phyloP scores from a whole-genome alignment of 352 stramenopile species.

The Globisporangium rhizosaccharum region DNA sequence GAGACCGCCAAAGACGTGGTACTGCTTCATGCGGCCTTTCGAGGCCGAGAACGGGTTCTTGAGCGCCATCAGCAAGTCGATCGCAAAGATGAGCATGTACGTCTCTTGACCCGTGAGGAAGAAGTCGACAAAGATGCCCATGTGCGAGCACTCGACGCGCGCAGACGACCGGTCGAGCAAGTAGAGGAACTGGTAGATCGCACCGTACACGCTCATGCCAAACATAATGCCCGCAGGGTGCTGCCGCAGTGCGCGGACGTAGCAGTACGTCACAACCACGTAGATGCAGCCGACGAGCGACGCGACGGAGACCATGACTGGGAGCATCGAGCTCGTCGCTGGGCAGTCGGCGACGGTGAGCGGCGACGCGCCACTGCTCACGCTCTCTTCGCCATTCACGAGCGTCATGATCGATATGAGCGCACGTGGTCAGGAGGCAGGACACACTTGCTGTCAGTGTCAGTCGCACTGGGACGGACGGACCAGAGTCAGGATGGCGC shows the following conservation, averaged over 20 bases:
- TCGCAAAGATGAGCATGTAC: slow-evolving; percentile 87
- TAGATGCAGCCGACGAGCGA: slow-evolving; percentile 77
- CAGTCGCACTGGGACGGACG: no score
- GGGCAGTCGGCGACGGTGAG: slow-evolving; percentile 29
- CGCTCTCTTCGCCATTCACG: no score
- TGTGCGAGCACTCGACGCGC: slow-evolving; percentile 47
- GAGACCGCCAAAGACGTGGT: slow-evolving; percentile 64
- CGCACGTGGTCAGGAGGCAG: no score
- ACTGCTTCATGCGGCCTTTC: slow-evolving; percentile 76
- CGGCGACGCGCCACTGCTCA: neutral
- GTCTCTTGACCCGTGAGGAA: slow-evolving; percentile 82
- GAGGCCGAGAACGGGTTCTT: slow-evolving; percentile 85
- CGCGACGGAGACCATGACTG: slow-evolving; percentile 52
- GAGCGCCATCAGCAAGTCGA: slow-evolving; percentile 73
- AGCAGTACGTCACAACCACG: slow-evolving; percentile 67
- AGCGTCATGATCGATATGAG: no score
- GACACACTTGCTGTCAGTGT: no score
- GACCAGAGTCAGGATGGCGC: no score
- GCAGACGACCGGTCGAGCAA: slow-evolving; percentile 43
- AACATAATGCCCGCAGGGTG: slow-evolving; percentile 85
- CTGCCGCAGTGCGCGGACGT: slow-evolving; percentile 59
- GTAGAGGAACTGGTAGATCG: slow-evolving; percentile 79
- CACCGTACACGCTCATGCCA: slow-evolving; percentile 79
- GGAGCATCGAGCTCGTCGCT: slow-evolving; percentile 38
- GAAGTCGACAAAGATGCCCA: slow-evolving; percentile 70